Evolutionary conservation across 768 basidiomycete species (phyloP), one percentile per base, ranked within the genome.

Genomic region (Kwoniella sp.): DNA sequence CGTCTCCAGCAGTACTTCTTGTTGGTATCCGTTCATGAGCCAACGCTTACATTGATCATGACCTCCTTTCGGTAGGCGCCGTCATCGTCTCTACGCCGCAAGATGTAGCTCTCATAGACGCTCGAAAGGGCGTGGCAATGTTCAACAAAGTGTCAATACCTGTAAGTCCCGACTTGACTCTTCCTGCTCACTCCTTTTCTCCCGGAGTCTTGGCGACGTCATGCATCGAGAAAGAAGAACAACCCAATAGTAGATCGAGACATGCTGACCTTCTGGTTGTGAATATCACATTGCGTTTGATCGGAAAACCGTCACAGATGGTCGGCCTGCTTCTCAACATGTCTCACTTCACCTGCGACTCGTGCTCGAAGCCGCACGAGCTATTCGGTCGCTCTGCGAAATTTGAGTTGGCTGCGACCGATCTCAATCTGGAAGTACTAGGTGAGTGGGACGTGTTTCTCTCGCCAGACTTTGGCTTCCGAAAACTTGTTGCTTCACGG

Each of bases 11-110:
- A n/a, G n/a, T n/a, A n/a, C n/a, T n/a, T n/a, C n/a, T n/a, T n/a
- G n/a, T n/a, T n/a, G n/a, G n/a, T n/a, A n/a, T 30, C 29, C 47
- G 22, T 23, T 12, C 41, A 45, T 58, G 22, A 23, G 29, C 5
- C 7, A 29, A 26, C 26, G n/a, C 25, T 29, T 26, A 5, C 7
- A 13, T 29, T 30, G 13, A 55, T 55, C 31, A n/a, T 47, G 41
- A 28, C 38, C 9, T 41, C 11, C 23, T n/a, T n/a, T n/a, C n/a
- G n/a, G 9, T 72, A 97, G 94, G 93, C 12, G 87, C 92, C 0
- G 88, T 99, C 1, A 91, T 99, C 63, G 89, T 97, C 1, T 95
- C 93, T 0, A 97, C 95, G 7, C 94, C 95, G 0, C 95, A 99
- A 79, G 90, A 95, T 71, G 90, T 98, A 34, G 90, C 94, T 2